These are phyloP conservation scores for Trifolium dubium DNA, from an alignment of 306 rosid genomes.

Conservation along the genomic window DNA sequence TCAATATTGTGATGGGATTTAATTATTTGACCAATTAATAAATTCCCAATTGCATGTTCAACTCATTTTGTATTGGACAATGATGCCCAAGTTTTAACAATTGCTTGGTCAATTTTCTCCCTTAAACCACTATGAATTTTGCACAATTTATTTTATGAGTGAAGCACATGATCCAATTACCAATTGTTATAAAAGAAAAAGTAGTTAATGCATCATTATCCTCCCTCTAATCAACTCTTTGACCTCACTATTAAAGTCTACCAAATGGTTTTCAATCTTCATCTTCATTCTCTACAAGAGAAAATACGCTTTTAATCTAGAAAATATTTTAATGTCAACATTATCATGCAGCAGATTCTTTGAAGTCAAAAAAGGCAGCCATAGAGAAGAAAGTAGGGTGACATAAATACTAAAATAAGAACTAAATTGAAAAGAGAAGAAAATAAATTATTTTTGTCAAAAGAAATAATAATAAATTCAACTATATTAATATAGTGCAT, in stretches of 20 bases:
- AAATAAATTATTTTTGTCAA: too few species aligned
- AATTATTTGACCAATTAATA: conserved; percentile 42
- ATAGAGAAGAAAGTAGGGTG: neutral
- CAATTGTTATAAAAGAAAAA: conserved; percentile 15
- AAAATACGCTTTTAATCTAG: conserved; percentile 5
- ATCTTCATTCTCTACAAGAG: neutral
- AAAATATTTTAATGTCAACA: neutral
- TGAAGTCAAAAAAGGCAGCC: neutral
- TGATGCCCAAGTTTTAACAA: conserved; percentile 29
- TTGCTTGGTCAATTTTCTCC: conserved; percentile 21
- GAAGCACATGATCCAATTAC: conserved; percentile 23
- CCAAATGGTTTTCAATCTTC: neutral
- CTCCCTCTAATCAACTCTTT: neutral
- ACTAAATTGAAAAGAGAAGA: neutral
- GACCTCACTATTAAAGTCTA: neutral
- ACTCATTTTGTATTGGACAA: conserved; percentile 41
- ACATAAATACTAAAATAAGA: neutral
- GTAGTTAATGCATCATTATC: conserved; percentile 3
- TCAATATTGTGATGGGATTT: too few species aligned
- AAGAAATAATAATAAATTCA: too few species aligned
- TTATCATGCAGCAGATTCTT: conserved; percentile 2
- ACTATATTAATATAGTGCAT: neutral
- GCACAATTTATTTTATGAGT: conserved; percentile 1
- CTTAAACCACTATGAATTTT: conserved; percentile 41
- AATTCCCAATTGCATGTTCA: conserved; percentile 36